These are phyloP conservation scores for Penicillium coffeae DNA, from an alignment of 495 filamentous ascomycete genomes.

Conservation along the genomic window DNA sequence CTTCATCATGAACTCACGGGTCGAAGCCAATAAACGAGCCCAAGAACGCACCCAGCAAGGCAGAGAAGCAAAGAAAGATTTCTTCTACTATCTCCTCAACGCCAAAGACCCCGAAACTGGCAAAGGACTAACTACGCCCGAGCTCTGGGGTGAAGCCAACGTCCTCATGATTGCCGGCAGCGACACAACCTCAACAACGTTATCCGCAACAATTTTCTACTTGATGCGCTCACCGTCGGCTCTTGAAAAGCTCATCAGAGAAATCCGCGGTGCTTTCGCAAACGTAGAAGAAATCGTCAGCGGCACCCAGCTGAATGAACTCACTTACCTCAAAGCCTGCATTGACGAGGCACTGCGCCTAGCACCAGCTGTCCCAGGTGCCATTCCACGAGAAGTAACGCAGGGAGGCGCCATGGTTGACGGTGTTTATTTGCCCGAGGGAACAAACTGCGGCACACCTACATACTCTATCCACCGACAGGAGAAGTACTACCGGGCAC, in stretches of 20 bases:
- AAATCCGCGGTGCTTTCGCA: conserved; percentile 51
- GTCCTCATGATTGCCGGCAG: conserved; percentile 56
- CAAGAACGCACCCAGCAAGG: conserved; percentile 41
- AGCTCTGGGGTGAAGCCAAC: conserved; percentile 70
- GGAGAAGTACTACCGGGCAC: conserved; percentile 48
- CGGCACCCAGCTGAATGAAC: conserved; percentile 45
- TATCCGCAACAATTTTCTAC: conserved; percentile 61
- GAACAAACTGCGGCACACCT: conserved; percentile 50
- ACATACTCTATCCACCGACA: conserved; percentile 57
- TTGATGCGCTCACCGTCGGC: conserved; percentile 48
- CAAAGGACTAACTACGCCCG: conserved; percentile 58
- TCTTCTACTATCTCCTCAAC: conserved; percentile 57
- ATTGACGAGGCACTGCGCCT: conserved; percentile 64
- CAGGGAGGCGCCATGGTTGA: conserved; percentile 52
- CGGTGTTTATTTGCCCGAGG: conserved; percentile 47
- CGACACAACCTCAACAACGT: conserved; percentile 56
- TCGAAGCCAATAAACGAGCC: conserved; percentile 54
- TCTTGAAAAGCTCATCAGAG: conserved; percentile 42
- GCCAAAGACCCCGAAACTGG: conserved; percentile 59
- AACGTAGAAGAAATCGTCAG: conserved; percentile 53
- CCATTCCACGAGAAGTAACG: conserved; percentile 55
- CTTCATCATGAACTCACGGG: conserved; percentile 58
- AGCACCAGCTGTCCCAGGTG: conserved; percentile 56
- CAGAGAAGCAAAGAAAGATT: conserved; percentile 60
- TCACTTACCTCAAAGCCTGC: conserved; percentile 57